These are phyloP conservation scores for Xylariaceae sp. DNA, from an alignment of 2,329 filamentous ascomycete genomes.

Conservation along the genomic window DNA sequence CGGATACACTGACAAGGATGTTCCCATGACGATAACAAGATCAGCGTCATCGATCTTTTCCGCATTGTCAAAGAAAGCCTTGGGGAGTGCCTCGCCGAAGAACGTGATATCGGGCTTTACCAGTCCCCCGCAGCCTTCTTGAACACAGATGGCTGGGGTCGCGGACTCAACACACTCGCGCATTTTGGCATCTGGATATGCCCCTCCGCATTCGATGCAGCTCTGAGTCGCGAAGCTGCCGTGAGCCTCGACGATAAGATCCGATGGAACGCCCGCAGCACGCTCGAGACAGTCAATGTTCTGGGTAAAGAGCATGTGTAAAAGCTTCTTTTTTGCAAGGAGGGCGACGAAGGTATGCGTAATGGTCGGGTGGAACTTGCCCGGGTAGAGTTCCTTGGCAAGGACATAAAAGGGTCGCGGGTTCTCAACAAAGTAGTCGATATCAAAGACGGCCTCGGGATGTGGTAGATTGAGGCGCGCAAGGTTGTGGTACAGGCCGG, in stretches of 20 bases:
- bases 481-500: conserved; percentile 89
- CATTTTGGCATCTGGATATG: conserved; percentile 72
- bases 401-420: conserved; percentile 89
- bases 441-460: conserved; percentile 91
- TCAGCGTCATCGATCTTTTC: conserved; percentile 58
- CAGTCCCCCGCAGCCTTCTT: conserved; percentile 61
- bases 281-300: conserved; percentile 97
- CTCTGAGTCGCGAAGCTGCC: conserved; percentile 88
- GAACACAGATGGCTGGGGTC: conserved; percentile 64
- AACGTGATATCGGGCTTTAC: conserved; percentile 96
- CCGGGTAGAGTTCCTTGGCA: conserved; percentile 87
- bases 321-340: conserved; percentile 69
- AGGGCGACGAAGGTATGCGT: conserved; percentile 85
- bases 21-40: conserved; percentile 80
- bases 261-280: conserved; percentile 71
- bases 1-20: conserved; percentile 79
- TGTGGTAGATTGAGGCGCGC: conserved; percentile 79
- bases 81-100: conserved; percentile 65
- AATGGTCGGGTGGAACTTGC: conserved; percentile 80
- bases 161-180: conserved; percentile 59
- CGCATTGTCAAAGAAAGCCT: conserved; percentile 53
- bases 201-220: conserved; percentile 78
- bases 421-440: conserved; percentile 77
- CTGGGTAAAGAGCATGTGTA: conserved; percentile 89
- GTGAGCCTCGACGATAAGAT: conserved; percentile 87